A percentile compares a stretch with the other conserved stretches of the same genome.
Conservation (phyloP, 345 rosid genomes). For the Rhodamnia argentea region DNA sequence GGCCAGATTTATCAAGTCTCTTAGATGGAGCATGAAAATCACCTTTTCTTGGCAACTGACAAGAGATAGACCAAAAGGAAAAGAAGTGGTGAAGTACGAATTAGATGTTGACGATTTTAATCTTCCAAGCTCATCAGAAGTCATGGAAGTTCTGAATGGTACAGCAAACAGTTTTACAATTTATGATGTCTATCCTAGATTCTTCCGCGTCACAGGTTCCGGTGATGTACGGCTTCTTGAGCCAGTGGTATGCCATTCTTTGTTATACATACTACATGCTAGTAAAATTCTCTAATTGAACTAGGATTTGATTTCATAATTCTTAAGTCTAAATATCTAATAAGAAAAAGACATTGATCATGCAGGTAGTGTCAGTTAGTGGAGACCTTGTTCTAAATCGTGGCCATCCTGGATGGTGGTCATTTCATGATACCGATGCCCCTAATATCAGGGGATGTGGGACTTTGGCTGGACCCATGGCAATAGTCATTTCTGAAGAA, state of each 20-base stretch:
- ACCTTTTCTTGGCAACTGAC: conserved; percentile 28
- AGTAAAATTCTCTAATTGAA: neutral
- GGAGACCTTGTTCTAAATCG: conserved; percentile 35
- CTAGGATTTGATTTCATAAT: neutral
- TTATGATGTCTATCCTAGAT: conserved; percentile 31
- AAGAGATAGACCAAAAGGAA: conserved; percentile 34
- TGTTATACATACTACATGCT: neutral
- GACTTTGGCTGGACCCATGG: conserved; percentile 30
- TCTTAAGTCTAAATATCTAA: neutral
- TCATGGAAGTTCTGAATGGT: conserved; percentile 32
- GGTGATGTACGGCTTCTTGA: conserved; percentile 32
- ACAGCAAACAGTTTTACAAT: conserved; percentile 18
- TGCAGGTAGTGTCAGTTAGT: conserved; percentile 26
- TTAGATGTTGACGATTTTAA: conserved; percentile 15
- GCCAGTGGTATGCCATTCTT: conserved; percentile 14
- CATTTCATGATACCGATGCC: conserved; percentile 24
- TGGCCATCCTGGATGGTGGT: conserved; percentile 35
- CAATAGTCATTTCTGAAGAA: conserved; percentile 34
- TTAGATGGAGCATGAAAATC: conserved; percentile 20
- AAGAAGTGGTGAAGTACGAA: conserved; percentile 32
- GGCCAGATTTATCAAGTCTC: conserved; percentile 22
- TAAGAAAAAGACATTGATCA: neutral
- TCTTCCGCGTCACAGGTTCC: conserved; percentile 38
- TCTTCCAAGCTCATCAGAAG: conserved; percentile 25
- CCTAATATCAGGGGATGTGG: conserved; percentile 15